Evolutionary conservation across 352 stramenopile genomes (phyloP).

Genomic region (Pythium plurisporium): DNA sequence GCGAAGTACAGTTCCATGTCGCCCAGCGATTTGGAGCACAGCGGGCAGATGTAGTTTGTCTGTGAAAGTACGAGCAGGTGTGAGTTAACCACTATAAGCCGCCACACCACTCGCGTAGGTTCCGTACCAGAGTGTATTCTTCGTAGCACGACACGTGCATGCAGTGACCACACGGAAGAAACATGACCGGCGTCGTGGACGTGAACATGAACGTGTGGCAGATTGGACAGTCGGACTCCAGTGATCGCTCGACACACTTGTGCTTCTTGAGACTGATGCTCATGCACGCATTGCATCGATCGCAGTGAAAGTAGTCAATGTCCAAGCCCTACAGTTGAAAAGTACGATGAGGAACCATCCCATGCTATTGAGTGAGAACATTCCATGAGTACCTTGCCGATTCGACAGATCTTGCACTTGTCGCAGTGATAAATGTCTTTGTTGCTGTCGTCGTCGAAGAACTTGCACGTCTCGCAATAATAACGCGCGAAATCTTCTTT

Average conservation of each 20-base stretch:
- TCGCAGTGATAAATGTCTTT: conserved; percentile 98
- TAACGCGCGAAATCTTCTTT: conserved; percentile 88
- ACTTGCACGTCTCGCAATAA: conserved; percentile 94
- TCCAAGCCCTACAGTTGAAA: conserved; percentile 69
- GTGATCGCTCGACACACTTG: conserved; percentile 92
- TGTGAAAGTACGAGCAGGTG: conserved; percentile 7
- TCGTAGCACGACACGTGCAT: conserved; percentile 96
- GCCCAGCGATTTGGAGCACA: conserved; percentile 93
- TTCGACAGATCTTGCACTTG: conserved; percentile 97
- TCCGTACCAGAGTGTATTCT: conserved; percentile 85
- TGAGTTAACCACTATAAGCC: background rate
- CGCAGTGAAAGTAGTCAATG: conserved; percentile 98
- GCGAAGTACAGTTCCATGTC: conserved; percentile 92
- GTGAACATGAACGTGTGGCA: conserved; percentile 96
- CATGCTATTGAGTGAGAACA: background rate
- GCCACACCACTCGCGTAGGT: background rate
- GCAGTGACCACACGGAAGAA: conserved; percentile 93
- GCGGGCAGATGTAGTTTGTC: conserved; percentile 93
- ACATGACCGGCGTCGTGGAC: conserved; percentile 93
- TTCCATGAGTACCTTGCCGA: conserved; percentile 59
- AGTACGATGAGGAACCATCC: background rate
- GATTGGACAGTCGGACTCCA: conserved; percentile 95
- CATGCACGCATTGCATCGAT: conserved; percentile 98
- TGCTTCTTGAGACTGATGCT: conserved; percentile 88
- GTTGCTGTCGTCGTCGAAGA: conserved; percentile 90